These are phyloP conservation scores for Bretziella fagacearum DNA, from an alignment of 2,329 filamentous ascomycete genomes.

Conservation along the genomic window DNA sequence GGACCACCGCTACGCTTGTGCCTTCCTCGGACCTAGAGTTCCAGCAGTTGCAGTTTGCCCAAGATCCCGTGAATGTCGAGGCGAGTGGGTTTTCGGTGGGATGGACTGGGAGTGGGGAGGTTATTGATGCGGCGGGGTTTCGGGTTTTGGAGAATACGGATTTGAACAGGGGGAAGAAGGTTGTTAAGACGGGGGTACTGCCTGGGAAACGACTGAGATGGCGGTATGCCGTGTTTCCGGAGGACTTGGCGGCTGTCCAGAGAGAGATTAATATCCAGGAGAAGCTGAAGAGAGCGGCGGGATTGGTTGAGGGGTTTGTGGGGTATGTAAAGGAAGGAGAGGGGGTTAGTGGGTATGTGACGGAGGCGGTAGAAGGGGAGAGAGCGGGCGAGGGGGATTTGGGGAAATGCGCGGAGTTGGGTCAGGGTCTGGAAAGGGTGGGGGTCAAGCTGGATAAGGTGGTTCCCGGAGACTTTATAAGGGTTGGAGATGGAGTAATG, in stretches of 20 bases:
- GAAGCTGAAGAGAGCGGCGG: neutral
- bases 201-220: neutral
- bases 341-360: neutral
- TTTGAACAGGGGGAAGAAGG: neutral
- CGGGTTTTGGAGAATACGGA: neutral
- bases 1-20: neutral
- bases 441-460: neutral
- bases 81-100: neutral
- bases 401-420: neutral
- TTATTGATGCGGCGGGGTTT: neutral
- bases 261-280: neutral
- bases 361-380: neutral
- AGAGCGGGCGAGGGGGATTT: neutral
- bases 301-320: neutral
- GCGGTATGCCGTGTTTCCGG: slow-evolving; percentile 3
- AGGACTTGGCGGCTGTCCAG: neutral
- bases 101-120: too few species aligned
- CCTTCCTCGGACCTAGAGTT: neutral
- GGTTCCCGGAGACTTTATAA: neutral
- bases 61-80: neutral
- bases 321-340: slow-evolving; percentile 1
- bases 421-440: neutral
- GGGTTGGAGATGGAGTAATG: neutral
- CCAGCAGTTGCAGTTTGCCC: neutral
- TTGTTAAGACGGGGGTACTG: neutral